Evolutionary conservation across 2,329 filamentous ascomycete genomes (phyloP).

Genomic region (Fusarium sambucinum): DNA sequence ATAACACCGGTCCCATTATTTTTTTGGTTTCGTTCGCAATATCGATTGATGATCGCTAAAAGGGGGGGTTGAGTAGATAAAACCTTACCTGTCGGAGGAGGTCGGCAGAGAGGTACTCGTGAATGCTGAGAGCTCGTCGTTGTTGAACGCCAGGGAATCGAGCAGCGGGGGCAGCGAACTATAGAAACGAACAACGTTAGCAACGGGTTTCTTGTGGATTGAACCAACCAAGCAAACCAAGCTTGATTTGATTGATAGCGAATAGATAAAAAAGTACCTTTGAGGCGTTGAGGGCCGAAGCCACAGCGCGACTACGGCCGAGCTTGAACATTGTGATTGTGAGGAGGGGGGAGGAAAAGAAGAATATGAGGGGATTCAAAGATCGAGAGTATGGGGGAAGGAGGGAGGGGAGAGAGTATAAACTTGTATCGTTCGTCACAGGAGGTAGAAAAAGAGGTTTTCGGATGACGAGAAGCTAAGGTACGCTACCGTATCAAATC

Average conservation of each 20-base stretch:
- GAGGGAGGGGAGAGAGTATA: conserved; percentile 12
- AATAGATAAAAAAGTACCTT: conserved; percentile 67
- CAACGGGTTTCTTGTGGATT: conserved; percentile 8
- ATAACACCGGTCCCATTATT: conserved; percentile 19
- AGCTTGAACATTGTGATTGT: conserved; percentile 81
- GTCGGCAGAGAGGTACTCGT: conserved; percentile 97
- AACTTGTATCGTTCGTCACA: conserved; percentile 20
- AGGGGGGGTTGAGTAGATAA: conserved; percentile 22
- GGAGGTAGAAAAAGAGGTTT: conserved; percentile 41
- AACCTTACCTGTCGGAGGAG: conserved; percentile 78
- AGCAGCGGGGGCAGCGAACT: conserved; percentile 59
- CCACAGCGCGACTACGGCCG: conserved; percentile 83
- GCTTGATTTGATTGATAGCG: conserved; percentile 7
- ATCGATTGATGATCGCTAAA: conserved; percentile 28
- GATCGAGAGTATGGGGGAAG: conserved; percentile 4
- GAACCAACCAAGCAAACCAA: conserved; percentile 19
- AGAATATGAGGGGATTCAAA: conserved; percentile 26
- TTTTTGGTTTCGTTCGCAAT: conserved; percentile 12
- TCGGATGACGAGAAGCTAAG: conserved; percentile 44
- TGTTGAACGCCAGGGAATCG: conserved; percentile 80
- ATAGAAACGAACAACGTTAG: conserved; percentile 39
- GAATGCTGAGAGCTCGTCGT: conserved; percentile 90
- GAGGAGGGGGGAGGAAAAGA: conserved; percentile 24
- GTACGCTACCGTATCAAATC: conserved; percentile 9
- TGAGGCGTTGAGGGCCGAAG: conserved; percentile 81